phyloP scores from a whole-genome alignment of 164 flowering plant species.

The Echeveria elegans region DNA sequence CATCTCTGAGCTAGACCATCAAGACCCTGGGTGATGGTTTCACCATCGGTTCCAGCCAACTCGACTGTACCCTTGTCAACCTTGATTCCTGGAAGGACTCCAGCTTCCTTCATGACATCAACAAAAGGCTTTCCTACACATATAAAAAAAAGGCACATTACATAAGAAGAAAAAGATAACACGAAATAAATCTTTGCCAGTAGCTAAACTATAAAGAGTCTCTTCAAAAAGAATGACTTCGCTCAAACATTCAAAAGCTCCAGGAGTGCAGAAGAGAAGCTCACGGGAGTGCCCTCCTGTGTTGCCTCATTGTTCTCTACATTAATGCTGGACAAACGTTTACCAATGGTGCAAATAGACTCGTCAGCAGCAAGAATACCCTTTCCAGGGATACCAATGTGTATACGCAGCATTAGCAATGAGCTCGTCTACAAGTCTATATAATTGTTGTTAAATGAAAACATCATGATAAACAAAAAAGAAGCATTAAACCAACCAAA shows the following conservation, averaged over 20 bases:
- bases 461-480: too few species aligned
- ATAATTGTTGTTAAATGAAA: too few species aligned
- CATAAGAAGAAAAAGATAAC: too few species aligned
- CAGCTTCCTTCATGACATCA: too few species aligned
- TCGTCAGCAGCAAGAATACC: too few species aligned
- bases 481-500: too few species aligned
- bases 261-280: constrained; percentile 70
- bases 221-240: constrained; percentile 77
- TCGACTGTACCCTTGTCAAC: constrained; percentile 80
- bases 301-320: constrained; percentile 60
- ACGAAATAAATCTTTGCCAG: too few species aligned
- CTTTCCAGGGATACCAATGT: constrained; percentile 82
- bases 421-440: constrained; percentile 65
- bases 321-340: constrained; percentile 63
- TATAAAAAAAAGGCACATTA: not conserved
- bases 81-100: constrained; percentile 73
- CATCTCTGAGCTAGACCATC: too few species aligned
- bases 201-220: too few species aligned
- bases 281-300: constrained; percentile 74
- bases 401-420: constrained; percentile 56
- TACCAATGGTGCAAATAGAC: constrained; percentile 82
- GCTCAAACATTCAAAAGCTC: too few species aligned
- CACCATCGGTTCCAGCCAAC: too few species aligned
- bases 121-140: constrained; percentile 60
- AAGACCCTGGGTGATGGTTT: too few species aligned